phyloP scores from a whole-genome alignment of 441 rosid species.

The Adansonia madagascariensis region DNA sequence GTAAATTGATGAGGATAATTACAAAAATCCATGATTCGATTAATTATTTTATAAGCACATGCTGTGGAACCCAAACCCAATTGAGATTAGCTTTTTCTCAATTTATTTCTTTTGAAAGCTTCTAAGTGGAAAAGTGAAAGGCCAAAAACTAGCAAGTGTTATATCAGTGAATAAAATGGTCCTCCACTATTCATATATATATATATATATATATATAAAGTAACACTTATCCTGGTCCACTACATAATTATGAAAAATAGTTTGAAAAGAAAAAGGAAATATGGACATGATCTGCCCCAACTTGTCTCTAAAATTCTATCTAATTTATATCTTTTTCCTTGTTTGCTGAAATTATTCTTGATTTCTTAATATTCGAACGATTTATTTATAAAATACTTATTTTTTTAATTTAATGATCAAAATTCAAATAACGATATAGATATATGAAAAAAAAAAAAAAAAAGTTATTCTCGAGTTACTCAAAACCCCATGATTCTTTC shows the following conservation, averaged over 20 bases:
- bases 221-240: not conserved
- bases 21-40: not conserved
- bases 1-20: not conserved
- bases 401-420: not conserved
- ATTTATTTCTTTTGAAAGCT: constrained; percentile 15
- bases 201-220: too few relatives aligned
- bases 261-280: not conserved
- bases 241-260: not conserved
- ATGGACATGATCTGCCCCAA: not conserved
- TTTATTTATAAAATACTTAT: too few relatives aligned
- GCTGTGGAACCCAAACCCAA: constrained; percentile 22
- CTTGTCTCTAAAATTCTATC: not conserved
- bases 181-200: not conserved
- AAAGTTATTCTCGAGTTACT: not conserved
- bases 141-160: not conserved
- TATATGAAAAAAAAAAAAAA: too few relatives aligned
- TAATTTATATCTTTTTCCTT: not conserved
- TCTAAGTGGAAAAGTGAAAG: constrained; percentile 3
- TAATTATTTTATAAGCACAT: not conserved
- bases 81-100: constrained; percentile 2
- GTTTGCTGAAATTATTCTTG: not conserved
- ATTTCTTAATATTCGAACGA: not conserved
- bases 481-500: not conserved
- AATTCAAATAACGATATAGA: not conserved
- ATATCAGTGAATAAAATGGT: too few relatives aligned